A percentile compares a stretch with the other conserved stretches of the same genome.
Evolutionary conservation across 495 filamentous ascomycete genomes (phyloP).

Genomic region (Clohesyomyces aquaticus): DNA sequence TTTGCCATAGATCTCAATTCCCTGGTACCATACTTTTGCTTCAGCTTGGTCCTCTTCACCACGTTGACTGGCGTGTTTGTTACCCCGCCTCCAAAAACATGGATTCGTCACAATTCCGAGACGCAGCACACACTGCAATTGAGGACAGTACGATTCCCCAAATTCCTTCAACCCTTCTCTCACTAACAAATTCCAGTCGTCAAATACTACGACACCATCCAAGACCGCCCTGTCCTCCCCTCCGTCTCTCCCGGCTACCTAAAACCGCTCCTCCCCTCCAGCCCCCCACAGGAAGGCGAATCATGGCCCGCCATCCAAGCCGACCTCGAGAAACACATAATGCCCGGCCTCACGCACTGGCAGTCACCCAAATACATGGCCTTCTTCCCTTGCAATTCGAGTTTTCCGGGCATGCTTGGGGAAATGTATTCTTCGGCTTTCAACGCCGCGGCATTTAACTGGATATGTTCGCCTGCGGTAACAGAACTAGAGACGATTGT

Average conservation of each 20-base stretch:
- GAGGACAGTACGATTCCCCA: constrained; percentile 70
- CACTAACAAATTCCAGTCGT: constrained; percentile 60
- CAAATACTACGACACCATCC: constrained; percentile 78
- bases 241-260: constrained; percentile 87
- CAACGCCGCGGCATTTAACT: constrained; percentile 92
- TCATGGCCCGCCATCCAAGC: constrained; percentile 77
- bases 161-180: constrained; percentile 7
- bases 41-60: no score
- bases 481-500: constrained; percentile 95
- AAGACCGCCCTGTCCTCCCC: constrained; percentile 72
- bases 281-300: constrained; percentile 74
- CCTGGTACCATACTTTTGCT: no score
- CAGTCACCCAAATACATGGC: constrained; percentile 96
- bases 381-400: constrained; percentile 84
- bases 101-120: constrained; percentile 80
- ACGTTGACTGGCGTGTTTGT: no score
- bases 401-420: constrained; percentile 86
- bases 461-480: constrained; percentile 93
- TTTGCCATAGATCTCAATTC: no score
- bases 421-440: constrained; percentile 92
- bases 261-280: constrained; percentile 72
- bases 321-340: constrained; percentile 85
- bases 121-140: constrained; percentile 78
- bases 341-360: constrained; percentile 95
- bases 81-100: no score